Percentiles rank a stretch among this genome's conserved stretches.
Conservation (phyloP, 2,329 filamentous ascomycete genomes). For the Aspergillus sp. region DNA sequence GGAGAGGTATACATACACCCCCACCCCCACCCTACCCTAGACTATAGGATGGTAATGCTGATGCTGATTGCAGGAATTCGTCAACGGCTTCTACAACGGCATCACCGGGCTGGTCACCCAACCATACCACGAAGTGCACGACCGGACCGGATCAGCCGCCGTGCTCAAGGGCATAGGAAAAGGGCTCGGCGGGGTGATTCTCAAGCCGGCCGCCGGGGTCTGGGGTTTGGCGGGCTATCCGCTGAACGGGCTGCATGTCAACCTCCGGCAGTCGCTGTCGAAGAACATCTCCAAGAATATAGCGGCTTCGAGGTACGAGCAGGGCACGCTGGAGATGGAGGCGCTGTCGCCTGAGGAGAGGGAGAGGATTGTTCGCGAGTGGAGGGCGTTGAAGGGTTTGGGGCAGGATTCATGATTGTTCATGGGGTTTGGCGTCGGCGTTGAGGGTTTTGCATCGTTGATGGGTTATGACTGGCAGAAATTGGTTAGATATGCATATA, state of each 20-base stretch:
- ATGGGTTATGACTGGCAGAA: too few species aligned
- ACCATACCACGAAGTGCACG: slow-evolving; percentile 58
- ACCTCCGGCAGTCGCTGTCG: slow-evolving; percentile 19
- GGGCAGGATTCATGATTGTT: too few species aligned
- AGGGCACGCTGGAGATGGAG: slow-evolving; percentile 21
- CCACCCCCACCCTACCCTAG: neutral
- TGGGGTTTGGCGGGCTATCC: slow-evolving; percentile 24
- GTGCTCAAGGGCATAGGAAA: slow-evolving; percentile 72
- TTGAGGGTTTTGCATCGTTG: too few species aligned
- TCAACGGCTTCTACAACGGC: slow-evolving; percentile 69
- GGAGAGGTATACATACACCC: slow-evolving; percentile 45
- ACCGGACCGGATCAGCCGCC: slow-evolving; percentile 57
- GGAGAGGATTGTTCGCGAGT: slow-evolving; percentile 11
- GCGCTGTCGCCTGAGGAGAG: slow-evolving; percentile 13
- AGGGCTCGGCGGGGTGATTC: slow-evolving; percentile 68
- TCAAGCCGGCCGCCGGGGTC: slow-evolving; percentile 68
- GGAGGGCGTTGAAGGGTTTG: slow-evolving; percentile 10
- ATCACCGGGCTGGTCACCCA: slow-evolving; percentile 73
- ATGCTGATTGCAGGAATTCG: slow-evolving; percentile 48
- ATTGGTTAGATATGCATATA: too few species aligned
- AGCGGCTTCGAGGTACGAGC: slow-evolving; percentile 16
- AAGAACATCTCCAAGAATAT: slow-evolving; percentile 19
- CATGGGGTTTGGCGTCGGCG: too few species aligned
- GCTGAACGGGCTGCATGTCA: slow-evolving; percentile 22
- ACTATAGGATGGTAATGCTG: slow-evolving; percentile 2